A percentile compares a stretch with the other conserved stretches of the same genome.
These are phyloP conservation scores for Lepiota brunneoincarnata DNA, from an alignment of 768 basidiomycete genomes.

Conservation along the genomic window DNA sequence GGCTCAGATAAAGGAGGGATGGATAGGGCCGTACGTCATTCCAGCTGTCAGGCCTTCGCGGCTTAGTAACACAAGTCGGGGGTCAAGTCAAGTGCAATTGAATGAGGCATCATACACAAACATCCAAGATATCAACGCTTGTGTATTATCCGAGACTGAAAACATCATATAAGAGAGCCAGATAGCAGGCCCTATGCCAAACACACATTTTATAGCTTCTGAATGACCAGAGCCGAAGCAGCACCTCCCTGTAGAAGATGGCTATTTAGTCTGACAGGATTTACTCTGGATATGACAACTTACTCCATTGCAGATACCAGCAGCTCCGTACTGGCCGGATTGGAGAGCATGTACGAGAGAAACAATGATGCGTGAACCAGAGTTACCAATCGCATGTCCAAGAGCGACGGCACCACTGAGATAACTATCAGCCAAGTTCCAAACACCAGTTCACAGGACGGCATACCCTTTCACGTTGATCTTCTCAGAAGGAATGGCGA, in stretches of 20 bases:
- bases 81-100: too few species aligned
- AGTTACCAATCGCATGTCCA: conserved; percentile 95
- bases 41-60: too few species aligned
- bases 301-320: conserved; percentile 96
- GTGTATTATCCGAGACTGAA: not conserved
- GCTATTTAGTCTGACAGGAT: conserved; percentile 6
- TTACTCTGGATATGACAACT: conserved; percentile 29
- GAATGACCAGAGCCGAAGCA: conserved; percentile 86
- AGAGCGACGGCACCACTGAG: conserved; percentile 92
- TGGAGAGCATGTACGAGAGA: conserved; percentile 91
- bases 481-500: conserved; percentile 81
- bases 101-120: too few species aligned
- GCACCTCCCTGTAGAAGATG: conserved; percentile 72
- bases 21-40: too few species aligned
- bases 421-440: conserved; percentile 16
- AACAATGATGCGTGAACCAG: conserved; percentile 91
- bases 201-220: conserved; percentile 63
- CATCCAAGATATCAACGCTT: not conserved
- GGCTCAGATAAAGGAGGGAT: not conserved
- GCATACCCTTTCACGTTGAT: conserved; percentile 86
- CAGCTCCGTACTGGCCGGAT: conserved; percentile 90
- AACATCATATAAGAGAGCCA: not conserved
- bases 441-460: conserved; percentile 3
- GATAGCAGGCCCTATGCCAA: not conserved
- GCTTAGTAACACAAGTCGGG: too few species aligned